Conservation (phyloP, 108 stramenopile species). For the Cyclotella baltica region DNA sequence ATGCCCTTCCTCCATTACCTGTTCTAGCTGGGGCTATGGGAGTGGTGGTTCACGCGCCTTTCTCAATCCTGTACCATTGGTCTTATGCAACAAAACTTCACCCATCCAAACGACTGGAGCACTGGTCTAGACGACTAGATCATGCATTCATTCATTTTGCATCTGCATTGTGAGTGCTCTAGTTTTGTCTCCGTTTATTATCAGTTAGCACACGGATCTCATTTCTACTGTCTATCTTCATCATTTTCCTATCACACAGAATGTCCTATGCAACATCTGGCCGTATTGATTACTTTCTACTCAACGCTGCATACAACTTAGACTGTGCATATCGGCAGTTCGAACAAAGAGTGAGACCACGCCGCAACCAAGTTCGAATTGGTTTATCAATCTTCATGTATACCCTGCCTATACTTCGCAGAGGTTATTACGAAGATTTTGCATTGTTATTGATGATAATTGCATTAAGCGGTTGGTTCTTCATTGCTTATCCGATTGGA, state of each 20-base stretch:
- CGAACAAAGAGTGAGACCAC: slow-evolving; percentile 54
- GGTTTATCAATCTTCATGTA: slow-evolving; percentile 64
- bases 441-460: slow-evolving; percentile 46
- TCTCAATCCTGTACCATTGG: slow-evolving; percentile 76
- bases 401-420: slow-evolving; percentile 61
- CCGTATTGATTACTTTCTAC: slow-evolving; percentile 65
- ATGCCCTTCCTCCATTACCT: slow-evolving; percentile 71
- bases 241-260: too few species aligned
- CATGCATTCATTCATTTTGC: slow-evolving; percentile 81
- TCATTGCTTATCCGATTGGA: slow-evolving; percentile 69
- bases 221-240: too few species aligned
- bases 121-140: slow-evolving; percentile 86
- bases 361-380: slow-evolving; percentile 64
- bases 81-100: slow-evolving; percentile 60
- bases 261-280: slow-evolving; percentile 74
- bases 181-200: too few species aligned
- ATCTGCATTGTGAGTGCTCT: too few species aligned
- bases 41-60: slow-evolving; percentile 67
- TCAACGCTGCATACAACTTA: slow-evolving; percentile 62
- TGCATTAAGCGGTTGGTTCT: slow-evolving; percentile 36
- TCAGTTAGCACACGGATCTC: too few species aligned
- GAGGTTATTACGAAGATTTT: slow-evolving; percentile 33
- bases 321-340: slow-evolving; percentile 73
- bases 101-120: slow-evolving; percentile 61
- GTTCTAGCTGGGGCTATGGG: slow-evolving; percentile 57